A percentile compares a stretch with the other conserved stretches of the same genome.
These are phyloP conservation scores for Tuber melanosporum DNA, from an alignment of 495 filamentous ascomycete species.

Conservation along the genomic window DNA sequence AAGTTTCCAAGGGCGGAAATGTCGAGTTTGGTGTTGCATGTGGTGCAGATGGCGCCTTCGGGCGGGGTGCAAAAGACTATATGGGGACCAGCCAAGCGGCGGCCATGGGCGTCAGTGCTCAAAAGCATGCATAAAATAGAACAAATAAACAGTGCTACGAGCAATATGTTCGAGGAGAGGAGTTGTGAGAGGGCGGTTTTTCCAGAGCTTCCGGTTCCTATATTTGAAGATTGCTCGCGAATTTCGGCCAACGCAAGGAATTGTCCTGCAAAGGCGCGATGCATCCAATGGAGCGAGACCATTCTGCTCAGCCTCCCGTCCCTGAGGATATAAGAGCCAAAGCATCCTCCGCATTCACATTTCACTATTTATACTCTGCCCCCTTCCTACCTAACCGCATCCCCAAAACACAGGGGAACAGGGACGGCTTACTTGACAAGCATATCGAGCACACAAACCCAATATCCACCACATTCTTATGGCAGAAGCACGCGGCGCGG, in stretches of 20 bases:
- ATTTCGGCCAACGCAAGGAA: neutral
- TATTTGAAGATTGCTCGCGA: neutral
- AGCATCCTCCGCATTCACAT: neutral
- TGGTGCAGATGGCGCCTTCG: constrained; percentile 66
- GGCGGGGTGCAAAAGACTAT: constrained; percentile 60
- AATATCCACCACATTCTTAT: constrained; percentile 80
- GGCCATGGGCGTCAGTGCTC: neutral
- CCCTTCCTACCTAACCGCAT: neutral
- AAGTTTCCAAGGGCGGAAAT: constrained; percentile 59
- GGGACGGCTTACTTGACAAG: constrained; percentile 60
- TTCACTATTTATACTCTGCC: neutral
- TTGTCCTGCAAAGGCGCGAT: neutral
- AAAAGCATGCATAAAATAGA: neutral
- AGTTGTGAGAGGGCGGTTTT: neutral
- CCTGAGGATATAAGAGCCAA: neutral
- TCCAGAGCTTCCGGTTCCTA: neutral
- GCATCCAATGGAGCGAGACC: neutral
- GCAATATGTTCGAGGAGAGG: neutral
- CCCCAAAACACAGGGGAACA: neutral
- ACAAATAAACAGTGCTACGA: neutral
- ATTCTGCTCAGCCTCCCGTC: neutral
- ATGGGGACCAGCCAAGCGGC: constrained; percentile 27
- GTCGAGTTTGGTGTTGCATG: constrained; percentile 75
- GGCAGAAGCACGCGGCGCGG: constrained; percentile 93
- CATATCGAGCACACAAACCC: constrained; percentile 95